phyloP scores from a whole-genome alignment of 2,329 filamentous ascomycete genomes.

The Podosphaera leucotricha region DNA sequence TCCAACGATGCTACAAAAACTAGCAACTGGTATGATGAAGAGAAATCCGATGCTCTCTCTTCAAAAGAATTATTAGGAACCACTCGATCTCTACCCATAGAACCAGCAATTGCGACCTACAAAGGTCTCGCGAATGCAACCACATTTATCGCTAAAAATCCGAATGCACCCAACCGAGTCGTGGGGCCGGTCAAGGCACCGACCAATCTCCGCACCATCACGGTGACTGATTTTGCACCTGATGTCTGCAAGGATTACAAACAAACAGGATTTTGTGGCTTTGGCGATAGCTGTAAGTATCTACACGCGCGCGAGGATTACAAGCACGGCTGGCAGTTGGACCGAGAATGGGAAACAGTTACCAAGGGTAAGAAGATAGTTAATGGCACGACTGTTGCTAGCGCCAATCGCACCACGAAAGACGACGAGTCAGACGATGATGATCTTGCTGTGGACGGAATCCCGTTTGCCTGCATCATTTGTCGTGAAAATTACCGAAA shows the following conservation, averaged over 20 bases:
- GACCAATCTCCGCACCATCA: constrained; percentile 76
- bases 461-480: constrained; percentile 17
- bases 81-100: constrained; percentile 20
- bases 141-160: constrained; percentile 57
- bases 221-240: constrained; percentile 70
- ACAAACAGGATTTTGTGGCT: constrained; percentile 34
- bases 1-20: constrained; percentile 77
- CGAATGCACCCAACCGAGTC: constrained; percentile 41
- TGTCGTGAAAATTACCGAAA: constrained; percentile 20
- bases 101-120: constrained; percentile 40
- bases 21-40: constrained; percentile 72
- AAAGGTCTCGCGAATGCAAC: constrained; percentile 50
- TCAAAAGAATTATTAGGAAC: constrained; percentile 34
- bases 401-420: constrained; percentile 13
- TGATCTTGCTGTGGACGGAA: constrained; percentile 14
- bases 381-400: constrained; percentile 25
- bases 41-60: constrained; percentile 18
- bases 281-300: constrained; percentile 45
- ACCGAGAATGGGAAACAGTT: constrained; percentile 76
- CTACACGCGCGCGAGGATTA: constrained; percentile 55
- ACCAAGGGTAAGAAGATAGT: constrained; percentile 45
- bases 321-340: constrained; percentile 86
- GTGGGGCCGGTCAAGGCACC: constrained; percentile 76
- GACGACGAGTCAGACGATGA: constrained; percentile 24
- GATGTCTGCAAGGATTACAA: constrained; percentile 95